phyloP scores from a whole-genome alignment of 768 basidiomycete species.

The Daedaleopsis nitida region DNA sequence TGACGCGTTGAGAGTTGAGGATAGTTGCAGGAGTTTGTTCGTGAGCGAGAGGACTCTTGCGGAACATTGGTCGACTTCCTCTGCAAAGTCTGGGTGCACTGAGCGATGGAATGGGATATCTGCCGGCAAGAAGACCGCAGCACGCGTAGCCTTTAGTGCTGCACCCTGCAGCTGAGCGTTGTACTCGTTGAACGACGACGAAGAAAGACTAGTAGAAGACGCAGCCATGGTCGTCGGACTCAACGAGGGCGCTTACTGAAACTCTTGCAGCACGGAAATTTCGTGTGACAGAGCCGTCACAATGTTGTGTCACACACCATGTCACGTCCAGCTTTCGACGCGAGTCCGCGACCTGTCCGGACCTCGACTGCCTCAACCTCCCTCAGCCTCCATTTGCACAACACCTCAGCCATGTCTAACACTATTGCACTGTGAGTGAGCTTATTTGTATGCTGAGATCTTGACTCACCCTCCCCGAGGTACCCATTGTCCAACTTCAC shows the following conservation, averaged over 20 bases:
- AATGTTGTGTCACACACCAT: neutral
- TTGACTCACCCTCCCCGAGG: constrained; percentile 36
- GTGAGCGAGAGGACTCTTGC: constrained; percentile 65
- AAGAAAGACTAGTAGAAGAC: constrained; percentile 18
- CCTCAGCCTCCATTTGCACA: neutral
- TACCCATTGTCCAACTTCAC: constrained; percentile 91
- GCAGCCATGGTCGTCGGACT: constrained; percentile 7
- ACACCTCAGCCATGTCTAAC: constrained; percentile 44
- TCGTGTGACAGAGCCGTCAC: neutral
- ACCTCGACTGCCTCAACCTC: neutral
- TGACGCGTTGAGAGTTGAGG: constrained; percentile 43
- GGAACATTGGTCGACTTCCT: constrained; percentile 71
- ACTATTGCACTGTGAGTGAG: constrained; percentile 47
- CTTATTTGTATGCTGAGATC: neutral
- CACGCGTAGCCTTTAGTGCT: constrained; percentile 64
- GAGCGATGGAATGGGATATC: constrained; percentile 92
- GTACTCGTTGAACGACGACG: constrained; percentile 50
- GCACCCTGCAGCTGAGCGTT: constrained; percentile 59
- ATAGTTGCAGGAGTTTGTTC: constrained; percentile 60
- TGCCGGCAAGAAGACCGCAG: constrained; percentile 60
- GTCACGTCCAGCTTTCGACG: neutral
- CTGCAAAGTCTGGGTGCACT: constrained; percentile 70
- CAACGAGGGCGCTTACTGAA: neutral
- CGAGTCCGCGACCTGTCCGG: neutral
- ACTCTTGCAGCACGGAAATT: neutral